A percentile compares a stretch with the other conserved stretches of the same genome.
phyloP scores from a whole-genome alignment of 257 asterid species.

The Solanum rostratum region DNA sequence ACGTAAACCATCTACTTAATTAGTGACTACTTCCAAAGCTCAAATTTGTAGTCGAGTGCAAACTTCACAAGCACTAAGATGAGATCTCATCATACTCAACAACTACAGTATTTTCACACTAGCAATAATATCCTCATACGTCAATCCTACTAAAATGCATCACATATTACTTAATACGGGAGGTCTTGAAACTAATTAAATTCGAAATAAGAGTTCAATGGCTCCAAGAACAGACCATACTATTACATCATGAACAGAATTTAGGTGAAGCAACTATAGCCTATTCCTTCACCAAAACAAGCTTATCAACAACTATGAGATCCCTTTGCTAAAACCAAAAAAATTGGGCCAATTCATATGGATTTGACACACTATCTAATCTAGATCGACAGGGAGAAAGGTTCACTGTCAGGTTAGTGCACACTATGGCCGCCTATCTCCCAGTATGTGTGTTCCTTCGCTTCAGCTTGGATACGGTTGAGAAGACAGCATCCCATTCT shows the following conservation, averaged over 20 bases:
- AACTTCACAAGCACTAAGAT: too few relatives aligned
- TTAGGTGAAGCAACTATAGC: not conserved
- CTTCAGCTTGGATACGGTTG: constrained; percentile 7
- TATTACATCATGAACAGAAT: not conserved
- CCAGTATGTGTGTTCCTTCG: not conserved
- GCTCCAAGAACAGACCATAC: not conserved
- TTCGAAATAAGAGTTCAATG: not conserved
- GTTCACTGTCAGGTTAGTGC: not conserved
- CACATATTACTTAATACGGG: too few relatives aligned
- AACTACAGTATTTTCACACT: too few relatives aligned
- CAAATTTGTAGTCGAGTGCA: too few relatives aligned
- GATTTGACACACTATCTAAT: not conserved
- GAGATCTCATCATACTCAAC: too few relatives aligned
- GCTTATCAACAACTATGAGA: not conserved
- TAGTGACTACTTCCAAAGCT: too few relatives aligned
- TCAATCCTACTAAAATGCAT: too few relatives aligned
- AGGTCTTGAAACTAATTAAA: not conserved
- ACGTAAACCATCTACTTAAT: too few relatives aligned
- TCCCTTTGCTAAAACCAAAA: not conserved
- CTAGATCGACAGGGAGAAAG: not conserved
- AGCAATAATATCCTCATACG: too few relatives aligned
- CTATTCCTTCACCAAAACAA: not conserved
- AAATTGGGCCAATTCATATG: not conserved
- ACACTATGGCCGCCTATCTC: not conserved
- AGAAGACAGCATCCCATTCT: constrained; percentile 14